Conservation (phyloP, 164 flowering plant species). For the Vitis amurensis region DNA sequence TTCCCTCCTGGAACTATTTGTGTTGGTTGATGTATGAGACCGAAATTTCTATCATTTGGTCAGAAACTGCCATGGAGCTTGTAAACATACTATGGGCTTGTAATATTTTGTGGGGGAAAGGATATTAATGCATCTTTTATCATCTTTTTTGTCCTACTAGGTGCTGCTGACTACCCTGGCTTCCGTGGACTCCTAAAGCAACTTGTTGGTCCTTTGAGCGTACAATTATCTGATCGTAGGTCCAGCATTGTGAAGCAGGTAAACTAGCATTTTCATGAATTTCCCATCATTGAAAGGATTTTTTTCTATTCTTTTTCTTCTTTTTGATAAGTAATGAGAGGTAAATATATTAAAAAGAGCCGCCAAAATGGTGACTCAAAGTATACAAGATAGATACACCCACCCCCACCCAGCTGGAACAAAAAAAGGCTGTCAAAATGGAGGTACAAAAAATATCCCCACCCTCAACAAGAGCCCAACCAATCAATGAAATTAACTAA, state of each 20-base stretch:
- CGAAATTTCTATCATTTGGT: neutral
- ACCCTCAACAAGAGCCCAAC: too few relatives aligned
- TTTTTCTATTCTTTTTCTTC: neutral
- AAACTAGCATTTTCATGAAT: conserved; percentile 4
- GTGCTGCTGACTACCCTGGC: conserved; percentile 89
- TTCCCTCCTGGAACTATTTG: too few relatives aligned
- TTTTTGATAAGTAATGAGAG: neutral
- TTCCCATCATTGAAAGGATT: neutral
- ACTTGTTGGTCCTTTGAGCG: conserved; percentile 80
- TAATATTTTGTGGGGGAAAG: neutral
- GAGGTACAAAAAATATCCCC: too few relatives aligned
- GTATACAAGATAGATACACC: too few relatives aligned
- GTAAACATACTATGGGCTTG: neutral
- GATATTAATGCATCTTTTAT: neutral
- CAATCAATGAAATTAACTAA: too few relatives aligned
- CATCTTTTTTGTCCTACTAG: conserved; percentile 31
- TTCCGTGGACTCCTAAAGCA: conserved; percentile 88
- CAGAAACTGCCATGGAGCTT: neutral
- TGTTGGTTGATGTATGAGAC: too few relatives aligned
- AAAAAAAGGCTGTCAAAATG: too few relatives aligned
- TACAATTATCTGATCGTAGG: conserved; percentile 91
- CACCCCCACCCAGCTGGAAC: too few relatives aligned
- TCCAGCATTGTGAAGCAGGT: conserved; percentile 99
- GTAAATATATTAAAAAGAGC: too few relatives aligned
- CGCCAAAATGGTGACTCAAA: too few relatives aligned